Percentiles rank a stretch among this genome's conserved stretches.
Evolutionary conservation across 805 yeast genomes (phyloP).

Genomic region (Tetrapisispora phaffii): DNA sequence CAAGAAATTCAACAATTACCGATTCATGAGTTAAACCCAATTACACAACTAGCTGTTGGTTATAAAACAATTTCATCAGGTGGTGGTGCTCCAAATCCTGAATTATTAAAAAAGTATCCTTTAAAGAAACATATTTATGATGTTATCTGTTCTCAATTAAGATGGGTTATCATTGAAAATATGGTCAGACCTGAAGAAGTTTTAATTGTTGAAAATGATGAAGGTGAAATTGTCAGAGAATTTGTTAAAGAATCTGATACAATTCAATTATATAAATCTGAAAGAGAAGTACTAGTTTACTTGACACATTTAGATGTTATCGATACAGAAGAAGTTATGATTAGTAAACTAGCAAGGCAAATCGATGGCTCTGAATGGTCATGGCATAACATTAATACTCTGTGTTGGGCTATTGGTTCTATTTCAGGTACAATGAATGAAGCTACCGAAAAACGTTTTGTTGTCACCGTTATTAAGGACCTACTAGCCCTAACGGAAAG

Average conservation of each 20-base stretch:
- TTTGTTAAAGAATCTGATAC: slow-evolving; percentile 96
- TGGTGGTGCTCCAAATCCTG: slow-evolving; percentile 84
- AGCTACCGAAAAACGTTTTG: slow-evolving; percentile 89
- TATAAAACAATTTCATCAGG: slow-evolving; percentile 32
- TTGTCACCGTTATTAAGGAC: slow-evolving; percentile 89
- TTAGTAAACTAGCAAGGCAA: slow-evolving; percentile 80
- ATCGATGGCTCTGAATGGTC: slow-evolving; percentile 98
- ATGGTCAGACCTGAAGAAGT: slow-evolving; percentile 99
- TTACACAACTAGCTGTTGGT: slow-evolving; percentile 54
- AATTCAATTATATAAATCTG: slow-evolving; percentile 85
- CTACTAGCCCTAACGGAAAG: slow-evolving; percentile 83
- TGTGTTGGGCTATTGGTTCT: slow-evolving; percentile 99
- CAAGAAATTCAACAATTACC: slow-evolving; percentile 81
- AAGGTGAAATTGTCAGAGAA: slow-evolving; percentile 97
- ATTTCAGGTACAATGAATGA: slow-evolving; percentile 98
- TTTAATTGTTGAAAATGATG: slow-evolving; percentile 92
- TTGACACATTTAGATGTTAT: slow-evolving; percentile 90
- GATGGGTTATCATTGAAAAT: slow-evolving; percentile 89
- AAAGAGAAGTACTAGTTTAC: slow-evolving; percentile 92
- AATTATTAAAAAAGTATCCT: slow-evolving; percentile 62
- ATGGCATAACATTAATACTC: slow-evolving; percentile 93
- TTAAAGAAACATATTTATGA: slow-evolving; percentile 78
- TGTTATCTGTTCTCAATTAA: slow-evolving; percentile 67
- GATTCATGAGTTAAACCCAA: slow-evolving; percentile 57
- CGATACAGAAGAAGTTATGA: slow-evolving; percentile 91